phyloP scores from a whole-genome alignment of 108 stramenopile genomes.

The Pseudonitzschia pungens region DNA sequence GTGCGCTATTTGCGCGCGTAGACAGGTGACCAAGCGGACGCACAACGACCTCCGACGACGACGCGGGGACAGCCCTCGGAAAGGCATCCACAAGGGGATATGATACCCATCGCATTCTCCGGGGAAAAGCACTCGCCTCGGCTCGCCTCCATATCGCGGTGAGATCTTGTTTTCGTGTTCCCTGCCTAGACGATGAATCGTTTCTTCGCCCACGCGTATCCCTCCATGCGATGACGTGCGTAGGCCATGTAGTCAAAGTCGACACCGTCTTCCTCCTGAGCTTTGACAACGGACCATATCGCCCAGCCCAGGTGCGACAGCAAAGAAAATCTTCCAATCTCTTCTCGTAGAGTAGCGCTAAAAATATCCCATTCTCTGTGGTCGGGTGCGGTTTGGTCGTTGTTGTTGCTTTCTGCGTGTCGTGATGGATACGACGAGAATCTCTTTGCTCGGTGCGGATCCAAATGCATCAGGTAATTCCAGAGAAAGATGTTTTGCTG shows the following conservation, averaged over 20 bases:
- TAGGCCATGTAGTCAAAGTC: conserved; percentile 80
- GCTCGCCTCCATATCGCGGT: no score
- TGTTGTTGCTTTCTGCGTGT: background rate
- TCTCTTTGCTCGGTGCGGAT: conserved; percentile 26
- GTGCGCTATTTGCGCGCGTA: no score
- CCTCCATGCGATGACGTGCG: conserved; percentile 62
- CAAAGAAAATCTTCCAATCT: conserved; percentile 50
- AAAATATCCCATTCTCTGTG: conserved; percentile 26
- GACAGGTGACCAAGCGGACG: no score
- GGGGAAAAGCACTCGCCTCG: no score
- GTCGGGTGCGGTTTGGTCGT: background rate
- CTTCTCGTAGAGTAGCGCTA: conserved; percentile 33
- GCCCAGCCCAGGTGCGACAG: conserved; percentile 76
- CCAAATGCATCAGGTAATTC: conserved; percentile 33
- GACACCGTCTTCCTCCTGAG: conserved; percentile 29
- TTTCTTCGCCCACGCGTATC: conserved; percentile 44
- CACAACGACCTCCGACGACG: no score
- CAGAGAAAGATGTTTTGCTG: conserved; percentile 41
- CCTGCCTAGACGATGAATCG: conserved; percentile 18
- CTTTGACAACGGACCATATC: conserved; percentile 71
- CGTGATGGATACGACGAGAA: conserved; percentile 7
- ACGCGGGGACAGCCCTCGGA: no score
- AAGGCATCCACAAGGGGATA: no score
- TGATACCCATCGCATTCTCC: no score
- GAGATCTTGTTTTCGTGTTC: background rate